phyloP scores from a whole-genome alignment of 441 rosid genomes.

The Metrosideros polymorpha region DNA sequence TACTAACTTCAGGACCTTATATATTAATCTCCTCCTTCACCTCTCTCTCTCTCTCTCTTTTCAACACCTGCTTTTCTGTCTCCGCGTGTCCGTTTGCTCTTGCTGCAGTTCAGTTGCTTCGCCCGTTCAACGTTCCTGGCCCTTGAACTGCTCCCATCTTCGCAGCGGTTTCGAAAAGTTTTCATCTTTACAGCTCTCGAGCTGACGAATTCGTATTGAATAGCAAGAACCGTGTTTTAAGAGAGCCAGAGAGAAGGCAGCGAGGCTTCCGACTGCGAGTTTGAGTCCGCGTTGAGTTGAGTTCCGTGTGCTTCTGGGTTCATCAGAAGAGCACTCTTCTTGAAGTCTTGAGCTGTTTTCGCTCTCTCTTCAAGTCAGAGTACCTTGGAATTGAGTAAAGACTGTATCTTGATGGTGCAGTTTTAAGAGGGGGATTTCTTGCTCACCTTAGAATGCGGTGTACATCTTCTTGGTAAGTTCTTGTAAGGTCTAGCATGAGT shows the following conservation, averaged over 20 bases:
- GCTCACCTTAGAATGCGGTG: slow-evolving; percentile 29
- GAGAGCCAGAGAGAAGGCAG: not conserved
- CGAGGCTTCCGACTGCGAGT: not conserved
- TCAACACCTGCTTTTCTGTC: not conserved
- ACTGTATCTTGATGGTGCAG: slow-evolving; percentile 17
- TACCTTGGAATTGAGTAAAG: slow-evolving; percentile 16
- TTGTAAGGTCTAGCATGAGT: not conserved
- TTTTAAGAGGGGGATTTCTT: slow-evolving; percentile 5
- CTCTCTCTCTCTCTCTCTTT: not conserved
- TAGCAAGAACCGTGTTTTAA: not conserved
- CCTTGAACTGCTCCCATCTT: not conserved
- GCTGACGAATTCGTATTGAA: not conserved
- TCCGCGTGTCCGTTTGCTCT: not conserved
- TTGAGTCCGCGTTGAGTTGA: not conserved
- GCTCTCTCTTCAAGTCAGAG: not conserved
- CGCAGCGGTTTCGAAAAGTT: not conserved
- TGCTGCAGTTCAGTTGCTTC: not conserved
- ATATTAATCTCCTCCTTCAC: not conserved
- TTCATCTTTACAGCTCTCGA: not conserved
- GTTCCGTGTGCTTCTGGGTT: not conserved
- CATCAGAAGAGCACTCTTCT: not conserved
- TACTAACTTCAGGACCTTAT: not conserved
- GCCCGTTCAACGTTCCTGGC: not conserved
- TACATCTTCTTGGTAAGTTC: slow-evolving; percentile 33
- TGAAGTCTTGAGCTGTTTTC: not conserved